A percentile compares a stretch with the other conserved stretches of the same genome.
phyloP scores from a whole-genome alignment of 208 protist genomes.

The Trypanosomatidae sp. region DNA sequence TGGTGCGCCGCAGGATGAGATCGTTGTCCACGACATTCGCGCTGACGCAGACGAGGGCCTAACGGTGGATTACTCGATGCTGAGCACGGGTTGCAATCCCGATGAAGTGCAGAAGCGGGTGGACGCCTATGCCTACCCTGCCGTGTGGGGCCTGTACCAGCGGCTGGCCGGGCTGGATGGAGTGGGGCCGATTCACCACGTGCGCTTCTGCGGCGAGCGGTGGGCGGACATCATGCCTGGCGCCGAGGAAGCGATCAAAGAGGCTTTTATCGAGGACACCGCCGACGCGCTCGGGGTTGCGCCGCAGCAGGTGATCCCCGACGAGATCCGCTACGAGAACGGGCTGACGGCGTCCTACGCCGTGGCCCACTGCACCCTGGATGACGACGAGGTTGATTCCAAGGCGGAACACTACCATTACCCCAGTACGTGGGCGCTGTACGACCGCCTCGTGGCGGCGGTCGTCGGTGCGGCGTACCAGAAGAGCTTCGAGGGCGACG shows the following conservation, averaged over 20 bases:
- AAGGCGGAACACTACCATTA: constrained; percentile 45
- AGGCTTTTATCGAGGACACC: constrained; percentile 45
- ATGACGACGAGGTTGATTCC: constrained; percentile 43
- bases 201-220: constrained; percentile 47
- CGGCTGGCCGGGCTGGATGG: constrained; percentile 29
- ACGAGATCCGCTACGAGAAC: constrained; percentile 39
- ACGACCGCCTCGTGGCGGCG: constrained; percentile 42
- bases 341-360: constrained; percentile 54
- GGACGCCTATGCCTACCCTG: constrained; percentile 48
- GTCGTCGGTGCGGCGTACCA: constrained; percentile 38
- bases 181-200: constrained; percentile 33
- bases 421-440: constrained; percentile 51
- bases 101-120: constrained; percentile 41
- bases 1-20: constrained; percentile 21
- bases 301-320: constrained; percentile 31
- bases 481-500: constrained; percentile 48
- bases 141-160: constrained; percentile 64
- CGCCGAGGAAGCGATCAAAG: constrained; percentile 26
- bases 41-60: constrained; percentile 45
- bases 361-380: constrained; percentile 23
- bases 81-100: constrained; percentile 18
- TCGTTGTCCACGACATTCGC: constrained; percentile 36
- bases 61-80: constrained; percentile 50
- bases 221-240: constrained; percentile 37
- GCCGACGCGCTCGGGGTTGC: constrained; percentile 34